Base-by-base conservation (phyloP, 805 yeast genomes). In the Spathaspora boniae region DNA sequence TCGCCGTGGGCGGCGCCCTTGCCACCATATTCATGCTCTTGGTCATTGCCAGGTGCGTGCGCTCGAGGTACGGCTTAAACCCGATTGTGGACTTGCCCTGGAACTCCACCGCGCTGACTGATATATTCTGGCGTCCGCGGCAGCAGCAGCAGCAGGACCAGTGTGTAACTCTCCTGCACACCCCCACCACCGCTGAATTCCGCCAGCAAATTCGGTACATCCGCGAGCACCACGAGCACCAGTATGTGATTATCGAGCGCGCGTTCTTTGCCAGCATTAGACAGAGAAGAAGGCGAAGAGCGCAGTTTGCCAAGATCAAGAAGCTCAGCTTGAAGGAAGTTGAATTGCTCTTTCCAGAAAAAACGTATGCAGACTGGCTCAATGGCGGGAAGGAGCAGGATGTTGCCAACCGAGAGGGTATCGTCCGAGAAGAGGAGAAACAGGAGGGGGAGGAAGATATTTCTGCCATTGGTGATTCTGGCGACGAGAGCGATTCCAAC, bases 281-380 rank as follows among this genome's bases (percentile, higher is more conserved):
- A 36, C 55, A 72, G 34, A 55, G 73, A 41, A 56, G 77, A 39
- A 46, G 70, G 42, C 44, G 67, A 31, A 43, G 68, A 15, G 55
- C 58, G 11, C 51, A 73, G 24, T 73, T 56, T 33, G 50, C 66
- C 26, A 65, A 68, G 30, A 76, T 73, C 67, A 68, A 72, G 51
- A 72, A 73, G 47, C 58, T 76, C 28, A 64, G 80, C 1, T 73
- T 65, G 36, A 70, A 65, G 19, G 80, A 80, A 49, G 81, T 80
- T n/a, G 78, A 79, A 28, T 64, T 65, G 17, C 54, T 78, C 34
- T 80, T 80, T 51, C 86, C 86, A 1, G 50, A 61, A 16, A 70
- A 75, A 41, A 68, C 80, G 2, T 80, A 79, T 48, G 55, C 62
- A 30, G 71, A 76, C 36, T 80, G 86, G 86, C 53, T 77, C 20